Evolutionary conservation across 2,329 filamentous ascomycete species (phyloP).

Genomic region (Apiospora kogelbergensis): DNA sequence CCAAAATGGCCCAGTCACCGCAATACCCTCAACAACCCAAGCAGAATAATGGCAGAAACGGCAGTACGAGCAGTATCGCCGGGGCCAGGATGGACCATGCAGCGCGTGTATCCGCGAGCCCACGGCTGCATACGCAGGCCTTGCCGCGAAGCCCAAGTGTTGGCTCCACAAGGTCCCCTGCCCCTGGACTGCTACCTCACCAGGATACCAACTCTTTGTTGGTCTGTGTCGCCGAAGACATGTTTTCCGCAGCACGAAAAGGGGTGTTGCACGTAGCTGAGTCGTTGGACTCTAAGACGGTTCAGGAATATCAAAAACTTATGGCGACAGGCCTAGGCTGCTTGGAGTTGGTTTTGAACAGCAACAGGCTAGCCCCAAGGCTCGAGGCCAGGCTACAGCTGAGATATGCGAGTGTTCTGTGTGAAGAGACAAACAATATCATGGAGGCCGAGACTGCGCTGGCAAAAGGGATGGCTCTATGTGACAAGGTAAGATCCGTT

Average conservation of each 20-base stretch:
- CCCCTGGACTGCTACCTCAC: constrained; percentile 41
- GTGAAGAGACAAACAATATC: constrained; percentile 75
- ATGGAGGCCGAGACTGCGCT: constrained; percentile 72
- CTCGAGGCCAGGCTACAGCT: constrained; percentile 69
- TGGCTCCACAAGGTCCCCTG: constrained; percentile 32
- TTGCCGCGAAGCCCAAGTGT: constrained; percentile 33
- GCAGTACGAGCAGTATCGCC: constrained; percentile 15
- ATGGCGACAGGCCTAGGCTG: constrained; percentile 73
- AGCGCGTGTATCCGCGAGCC: constrained; percentile 31
- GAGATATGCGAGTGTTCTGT: constrained; percentile 69
- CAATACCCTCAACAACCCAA: constrained; percentile 24
- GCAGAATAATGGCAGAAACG: constrained; percentile 23
- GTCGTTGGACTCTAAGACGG: constrained; percentile 47
- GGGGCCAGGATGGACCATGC: constrained; percentile 25
- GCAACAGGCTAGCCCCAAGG: constrained; percentile 59
- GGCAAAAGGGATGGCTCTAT: constrained; percentile 69
- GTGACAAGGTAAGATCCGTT: constrained; percentile 55
- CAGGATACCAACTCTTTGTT: constrained; percentile 59
- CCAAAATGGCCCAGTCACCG: constrained; percentile 26
- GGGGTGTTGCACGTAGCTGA: constrained; percentile 50
- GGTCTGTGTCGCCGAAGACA: constrained; percentile 74
- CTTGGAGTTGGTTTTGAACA: constrained; percentile 67
- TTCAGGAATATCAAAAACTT: constrained; percentile 70
- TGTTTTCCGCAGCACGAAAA: constrained; percentile 64
- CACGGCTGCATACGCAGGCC: constrained; percentile 27